Evolutionary conservation across 2,329 filamentous ascomycete genomes (phyloP), one percentile per base, ranked within the genome.

Genomic region (Calonectria pteridis): DNA sequence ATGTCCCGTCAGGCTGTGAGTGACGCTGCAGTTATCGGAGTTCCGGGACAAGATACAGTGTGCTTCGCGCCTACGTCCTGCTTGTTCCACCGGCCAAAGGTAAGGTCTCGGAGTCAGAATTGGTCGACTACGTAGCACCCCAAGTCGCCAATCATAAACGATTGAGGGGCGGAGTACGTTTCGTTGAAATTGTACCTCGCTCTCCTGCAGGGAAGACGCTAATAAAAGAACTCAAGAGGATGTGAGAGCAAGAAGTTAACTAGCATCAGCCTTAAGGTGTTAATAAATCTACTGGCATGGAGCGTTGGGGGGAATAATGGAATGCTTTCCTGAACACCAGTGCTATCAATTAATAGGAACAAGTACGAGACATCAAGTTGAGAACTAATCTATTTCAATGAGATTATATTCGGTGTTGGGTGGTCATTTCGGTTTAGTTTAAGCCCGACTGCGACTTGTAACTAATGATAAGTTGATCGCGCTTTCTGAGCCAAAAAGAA

Each of bases 161-260:
- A 77, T 85, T 95, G 73, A 91, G 91, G 9, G 94, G 93, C 0
- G 94, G 94, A 0, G 89, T 95, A 9, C 82, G 87, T 5, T 94
- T 95, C 79, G 85, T 93, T 1, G 89, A 93, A 28, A 85, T 84
- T 1, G 91, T 95, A 33, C 93, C 93, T 2, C 94, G 94, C 83
- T 94, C 93, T 77, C 88, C 91, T 0, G 84, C 85, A 20, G 87
- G 87, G 0, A 89, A 89, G 81, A 86, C 88, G 29, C 72, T 88
- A 71, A 81, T 87, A 11, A 83, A 85, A 68, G 84, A 88, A 28
- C 65, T 84, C 28, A 73, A 78, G 75, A 84, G 78, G 67, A 83
- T 75, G 82, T 82, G 81, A 73, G 75, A 79, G 76, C 72, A 69
- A 75, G 82, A 75, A 76, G 26, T 31, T 1, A n/a, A 46, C 1